These are phyloP conservation scores for Musa acuminata DNA, from an alignment of 176 grass and related monocot genomes.

Conservation along the genomic window DNA sequence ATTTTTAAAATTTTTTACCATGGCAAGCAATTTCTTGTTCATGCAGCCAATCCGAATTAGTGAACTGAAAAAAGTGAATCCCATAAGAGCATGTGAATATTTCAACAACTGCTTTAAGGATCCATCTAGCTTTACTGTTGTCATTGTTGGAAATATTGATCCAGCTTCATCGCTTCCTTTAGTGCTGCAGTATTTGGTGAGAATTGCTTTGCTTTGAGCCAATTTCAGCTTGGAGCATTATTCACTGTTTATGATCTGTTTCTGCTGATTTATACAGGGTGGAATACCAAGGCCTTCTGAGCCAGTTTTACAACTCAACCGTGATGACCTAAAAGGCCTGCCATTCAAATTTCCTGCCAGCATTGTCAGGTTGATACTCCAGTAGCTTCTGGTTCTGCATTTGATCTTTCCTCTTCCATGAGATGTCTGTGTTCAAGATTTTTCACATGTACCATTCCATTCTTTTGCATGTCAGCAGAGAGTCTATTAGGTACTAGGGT, in stretches of 20 bases:
- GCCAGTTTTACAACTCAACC: slow-evolving; percentile 59
- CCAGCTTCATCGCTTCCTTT: slow-evolving; percentile 64
- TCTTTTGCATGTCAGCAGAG: too few relatives aligned
- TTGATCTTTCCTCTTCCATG: not conserved
- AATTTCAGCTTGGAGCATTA: slow-evolving; percentile 1
- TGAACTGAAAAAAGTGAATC: slow-evolving; percentile 94
- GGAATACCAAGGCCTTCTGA: slow-evolving; percentile 73
- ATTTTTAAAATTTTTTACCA: not conserved
- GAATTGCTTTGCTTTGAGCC: slow-evolving; percentile 11
- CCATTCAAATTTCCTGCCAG: slow-evolving; percentile 90
- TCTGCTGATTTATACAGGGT: slow-evolving; percentile 44
- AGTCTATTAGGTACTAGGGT: not conserved
- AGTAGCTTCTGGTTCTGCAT: not conserved
- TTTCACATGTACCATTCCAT: not conserved
- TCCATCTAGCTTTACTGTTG: slow-evolving; percentile 83
- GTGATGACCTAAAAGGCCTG: slow-evolving; percentile 92
- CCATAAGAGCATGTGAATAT: slow-evolving; percentile 88
- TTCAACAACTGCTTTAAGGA: slow-evolving; percentile 88
- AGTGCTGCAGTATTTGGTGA: slow-evolving; percentile 90
- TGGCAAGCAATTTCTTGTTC: not conserved
- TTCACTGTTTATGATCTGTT: slow-evolving; percentile 17
- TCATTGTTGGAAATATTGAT: slow-evolving; percentile 88
- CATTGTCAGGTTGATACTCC: slow-evolving; percentile 52
- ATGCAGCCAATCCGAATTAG: slow-evolving; percentile 91
- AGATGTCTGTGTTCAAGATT: not conserved